These are phyloP conservation scores for Candida lessepsii DNA, from an alignment of 805 yeast genomes.

Conservation along the genomic window DNA sequence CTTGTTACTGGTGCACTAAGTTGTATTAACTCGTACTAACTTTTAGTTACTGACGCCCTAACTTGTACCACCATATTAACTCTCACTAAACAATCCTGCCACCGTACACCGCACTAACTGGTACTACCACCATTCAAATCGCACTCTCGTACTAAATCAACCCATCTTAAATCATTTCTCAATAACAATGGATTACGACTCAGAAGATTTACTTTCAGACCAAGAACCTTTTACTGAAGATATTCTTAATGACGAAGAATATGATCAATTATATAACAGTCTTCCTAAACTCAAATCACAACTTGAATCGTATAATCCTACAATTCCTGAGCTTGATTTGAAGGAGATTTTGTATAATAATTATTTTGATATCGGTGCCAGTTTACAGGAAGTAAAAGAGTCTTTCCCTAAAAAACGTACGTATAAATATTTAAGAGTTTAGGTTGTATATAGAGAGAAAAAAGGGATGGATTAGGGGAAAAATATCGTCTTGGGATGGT, in stretches of 20 bases:
- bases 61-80: too few relatives aligned
- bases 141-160: too few relatives aligned
- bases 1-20: too few relatives aligned
- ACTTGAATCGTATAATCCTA: conserved; percentile 37
- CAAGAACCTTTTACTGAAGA: conserved; percentile 40
- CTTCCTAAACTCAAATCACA: conserved; percentile 44
- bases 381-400: conserved; percentile 47
- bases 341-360: conserved; percentile 60
- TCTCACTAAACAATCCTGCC: too few relatives aligned
- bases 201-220: conserved; percentile 15
- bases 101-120: too few relatives aligned
- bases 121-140: too few relatives aligned
- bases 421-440: conserved; percentile 2
- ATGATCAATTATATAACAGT: conserved; percentile 39
- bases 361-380: conserved; percentile 52
- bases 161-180: too few relatives aligned
- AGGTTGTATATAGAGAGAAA: too few relatives aligned
- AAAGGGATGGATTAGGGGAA: not conserved
- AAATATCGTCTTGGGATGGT: too few relatives aligned
- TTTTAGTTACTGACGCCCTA: too few relatives aligned
- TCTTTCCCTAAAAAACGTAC: conserved; percentile 18
- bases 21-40: too few relatives aligned
- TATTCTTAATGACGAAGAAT: conserved; percentile 37
- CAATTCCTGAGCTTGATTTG: conserved; percentile 48
- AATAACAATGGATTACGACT: conserved; percentile 12